phyloP scores from a whole-genome alignment of 139 green algal species.

The Tetraselmis chui region DNA sequence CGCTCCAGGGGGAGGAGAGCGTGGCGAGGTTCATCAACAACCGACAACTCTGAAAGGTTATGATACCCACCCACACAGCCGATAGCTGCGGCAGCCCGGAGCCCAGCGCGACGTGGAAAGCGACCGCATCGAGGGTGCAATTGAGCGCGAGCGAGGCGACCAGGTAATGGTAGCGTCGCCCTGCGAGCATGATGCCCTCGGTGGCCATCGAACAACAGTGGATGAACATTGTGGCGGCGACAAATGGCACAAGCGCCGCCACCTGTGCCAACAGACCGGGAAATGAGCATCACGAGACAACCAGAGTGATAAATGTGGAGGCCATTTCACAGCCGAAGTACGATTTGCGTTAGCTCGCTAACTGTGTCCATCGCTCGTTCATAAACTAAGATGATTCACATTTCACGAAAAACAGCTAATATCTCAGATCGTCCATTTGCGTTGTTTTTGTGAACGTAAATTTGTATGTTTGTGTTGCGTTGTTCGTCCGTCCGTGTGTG shows the following conservation, averaged over 20 bases:
- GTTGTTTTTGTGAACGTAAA: too few relatives aligned
- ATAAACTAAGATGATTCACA: too few relatives aligned
- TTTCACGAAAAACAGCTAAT: too few relatives aligned
- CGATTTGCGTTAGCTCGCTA: too few relatives aligned
- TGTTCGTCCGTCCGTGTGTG: too few relatives aligned
- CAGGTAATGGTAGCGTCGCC: conserved; percentile 20
- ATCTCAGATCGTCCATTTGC: too few relatives aligned
- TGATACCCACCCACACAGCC: conserved; percentile 15
- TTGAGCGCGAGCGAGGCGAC: conserved; percentile 18
- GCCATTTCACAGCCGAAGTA: too few relatives aligned
- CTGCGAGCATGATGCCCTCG: conserved; percentile 35
- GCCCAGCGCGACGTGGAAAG: neutral
- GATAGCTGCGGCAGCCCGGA: neutral
- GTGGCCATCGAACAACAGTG: conserved; percentile 31
- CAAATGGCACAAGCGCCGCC: neutral
- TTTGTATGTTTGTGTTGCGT: too few relatives aligned
- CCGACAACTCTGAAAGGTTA: conserved; percentile 20
- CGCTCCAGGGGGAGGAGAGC: neutral
- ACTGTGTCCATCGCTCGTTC: too few relatives aligned
- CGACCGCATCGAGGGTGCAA: neutral
- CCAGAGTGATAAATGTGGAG: too few relatives aligned
- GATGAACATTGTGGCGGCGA: conserved; percentile 17
- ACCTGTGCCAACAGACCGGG: too few relatives aligned
- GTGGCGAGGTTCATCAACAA: conserved; percentile 15
- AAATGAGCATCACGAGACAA: too few relatives aligned